phyloP scores from a whole-genome alignment of 2,329 filamentous ascomycete species.

The Hymenoscyphus fraxineus region DNA sequence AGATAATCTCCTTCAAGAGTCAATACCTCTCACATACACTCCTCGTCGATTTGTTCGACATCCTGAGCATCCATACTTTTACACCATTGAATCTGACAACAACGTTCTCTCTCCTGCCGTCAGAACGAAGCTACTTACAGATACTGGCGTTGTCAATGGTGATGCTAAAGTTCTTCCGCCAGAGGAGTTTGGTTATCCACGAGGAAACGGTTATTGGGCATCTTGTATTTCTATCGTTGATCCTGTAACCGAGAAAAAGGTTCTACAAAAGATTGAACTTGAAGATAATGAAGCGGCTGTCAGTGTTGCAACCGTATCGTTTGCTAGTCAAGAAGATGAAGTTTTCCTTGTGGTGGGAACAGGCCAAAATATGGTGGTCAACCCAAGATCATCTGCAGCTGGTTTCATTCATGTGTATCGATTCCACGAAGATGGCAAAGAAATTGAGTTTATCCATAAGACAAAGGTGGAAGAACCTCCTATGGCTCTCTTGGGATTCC shows the following conservation, averaged over 20 bases:
- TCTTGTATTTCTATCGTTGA: slow-evolving; percentile 94
- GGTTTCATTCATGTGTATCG: slow-evolving; percentile 92
- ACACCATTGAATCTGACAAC: slow-evolving; percentile 90
- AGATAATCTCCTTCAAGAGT: slow-evolving; percentile 81
- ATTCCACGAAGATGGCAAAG: slow-evolving; percentile 79
- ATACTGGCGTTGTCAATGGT: slow-evolving; percentile 67
- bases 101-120: slow-evolving; percentile 83
- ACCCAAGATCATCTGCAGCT: slow-evolving; percentile 68
- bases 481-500: slow-evolving; percentile 85
- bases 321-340: slow-evolving; percentile 84
- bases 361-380: slow-evolving; percentile 81
- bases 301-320: slow-evolving; percentile 78
- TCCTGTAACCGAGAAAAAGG: slow-evolving; percentile 67
- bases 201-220: slow-evolving; percentile 82
- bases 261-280: slow-evolving; percentile 75
- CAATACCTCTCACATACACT: slow-evolving; percentile 83
- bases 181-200: slow-evolving; percentile 84
- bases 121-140: slow-evolving; percentile 67
- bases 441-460: slow-evolving; percentile 93
- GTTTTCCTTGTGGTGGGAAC: slow-evolving; percentile 92
- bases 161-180: slow-evolving; percentile 68
- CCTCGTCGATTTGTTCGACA: slow-evolving; percentile 84
- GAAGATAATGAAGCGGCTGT: slow-evolving; percentile 89
- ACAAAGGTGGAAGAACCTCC: slow-evolving; percentile 89
- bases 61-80: slow-evolving; percentile 84